Percentiles rank a stretch among this genome's conserved stretches.
phyloP scores from a whole-genome alignment of 192 early-diverging fungal species.

The Podila verticillata region DNA sequence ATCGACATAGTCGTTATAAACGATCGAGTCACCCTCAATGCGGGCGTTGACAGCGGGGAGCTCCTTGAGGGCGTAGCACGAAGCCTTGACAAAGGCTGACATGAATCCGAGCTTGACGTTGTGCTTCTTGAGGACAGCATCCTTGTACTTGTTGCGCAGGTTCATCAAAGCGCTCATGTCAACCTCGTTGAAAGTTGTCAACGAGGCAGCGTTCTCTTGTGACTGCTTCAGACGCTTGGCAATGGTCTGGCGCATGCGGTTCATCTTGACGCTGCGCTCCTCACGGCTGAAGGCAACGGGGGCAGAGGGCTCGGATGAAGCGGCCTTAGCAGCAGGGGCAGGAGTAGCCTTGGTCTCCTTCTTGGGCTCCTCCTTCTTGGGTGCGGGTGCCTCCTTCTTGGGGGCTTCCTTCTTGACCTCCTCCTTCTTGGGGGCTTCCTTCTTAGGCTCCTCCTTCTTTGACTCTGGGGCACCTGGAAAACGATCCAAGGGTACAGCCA shows the following conservation, averaged over 20 bases:
- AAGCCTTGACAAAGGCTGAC: conserved; percentile 96
- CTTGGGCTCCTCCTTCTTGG: conserved; percentile 54
- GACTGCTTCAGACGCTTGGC: conserved; percentile 96
- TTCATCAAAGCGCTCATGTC: conserved; percentile 97
- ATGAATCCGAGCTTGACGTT: conserved; percentile 98
- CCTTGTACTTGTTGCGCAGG: conserved; percentile 94
- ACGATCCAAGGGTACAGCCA: too few species aligned
- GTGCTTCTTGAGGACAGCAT: conserved; percentile 91
- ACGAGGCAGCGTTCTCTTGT: conserved; percentile 94
- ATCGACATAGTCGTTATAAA: conserved; percentile 96
- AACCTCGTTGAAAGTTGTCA: conserved; percentile 99
- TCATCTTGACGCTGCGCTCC: conserved; percentile 88
- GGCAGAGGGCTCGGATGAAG: conserved; percentile 45
- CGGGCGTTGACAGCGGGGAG: conserved; percentile 95
- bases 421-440: conserved; percentile 52
- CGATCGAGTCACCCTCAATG: conserved; percentile 91
- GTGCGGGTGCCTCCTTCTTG: conserved; percentile 38
- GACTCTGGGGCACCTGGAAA: conserved; percentile 19
- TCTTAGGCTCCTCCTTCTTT: conserved; percentile 23
- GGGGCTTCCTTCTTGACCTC: conserved; percentile 52
- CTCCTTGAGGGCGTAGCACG: conserved; percentile 85
- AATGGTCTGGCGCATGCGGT: conserved; percentile 95
- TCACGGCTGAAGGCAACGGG: conserved; percentile 55
- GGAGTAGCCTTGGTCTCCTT: conserved; percentile 33
- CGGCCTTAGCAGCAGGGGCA: conserved; percentile 9